Base-by-base conservation (phyloP, 768 basidiomycete genomes). In the Tylopilus sp. region DNA sequence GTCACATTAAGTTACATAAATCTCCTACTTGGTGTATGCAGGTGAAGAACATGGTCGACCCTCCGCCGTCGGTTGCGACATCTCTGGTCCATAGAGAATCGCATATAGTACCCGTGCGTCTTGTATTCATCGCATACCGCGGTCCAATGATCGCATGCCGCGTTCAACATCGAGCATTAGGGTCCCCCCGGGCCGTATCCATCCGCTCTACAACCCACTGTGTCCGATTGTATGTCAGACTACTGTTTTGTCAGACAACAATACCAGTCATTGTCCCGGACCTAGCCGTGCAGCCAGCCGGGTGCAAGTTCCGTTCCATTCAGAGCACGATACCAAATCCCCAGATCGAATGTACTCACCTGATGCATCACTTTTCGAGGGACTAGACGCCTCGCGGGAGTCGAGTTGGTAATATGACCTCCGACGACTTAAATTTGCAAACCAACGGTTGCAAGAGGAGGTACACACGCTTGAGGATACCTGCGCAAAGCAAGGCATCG, bases 391-490 rank as follows among this genome's bases (percentile, higher is more conserved):
- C 0, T 67, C 71, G 13, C 73, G 85, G 5, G 84, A 80, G 11
- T 85, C 86, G 28, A 91, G 89, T 57, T 97, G 94, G 93, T 93
- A 95, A 71, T 95, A 92, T 59, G 91, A 93, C 71, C 74, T 95
- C 43, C 86, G 91, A 70, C 89, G 92, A 67, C 74, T 94, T 57
- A 78, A 83, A 62, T 83, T 84, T 60, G 75, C 78, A 47, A 92
- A 91, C 61, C 75, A 81, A 68, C 69, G 82, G 53, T 56, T 91
- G 49, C 67, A 67, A 46, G 85, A 86, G 41, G 86, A 91, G 60
- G 54, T 83, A 25, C 65, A 63, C 21, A 64, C 60, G 17, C 67
- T 79, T 11, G 78, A 78, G 36, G 62, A 53, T 25, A 54, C 44
- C 8, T 25, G 35, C 30, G 43, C 50, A 18, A 40, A 41, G 30